A percentile compares a stretch with the other conserved stretches of the same genome.
phyloP scores from a whole-genome alignment of 1,284 basidiomycete species.

The Cryptococcus jaspeensis region DNA sequence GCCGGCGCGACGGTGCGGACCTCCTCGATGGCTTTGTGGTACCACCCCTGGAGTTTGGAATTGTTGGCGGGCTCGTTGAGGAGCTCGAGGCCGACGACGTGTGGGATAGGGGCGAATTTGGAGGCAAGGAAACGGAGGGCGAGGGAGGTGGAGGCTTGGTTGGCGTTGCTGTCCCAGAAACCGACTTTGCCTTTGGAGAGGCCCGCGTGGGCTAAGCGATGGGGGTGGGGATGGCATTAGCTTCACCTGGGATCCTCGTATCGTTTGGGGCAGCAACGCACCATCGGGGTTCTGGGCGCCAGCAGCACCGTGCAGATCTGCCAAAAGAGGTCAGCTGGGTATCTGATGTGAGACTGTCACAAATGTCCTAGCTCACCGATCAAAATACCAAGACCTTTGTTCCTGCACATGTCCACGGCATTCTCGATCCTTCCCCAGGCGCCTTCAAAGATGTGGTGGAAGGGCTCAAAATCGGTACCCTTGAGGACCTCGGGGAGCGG shows the following conservation, averaged over 20 bases:
- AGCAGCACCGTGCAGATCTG: slow-evolving; percentile 54
- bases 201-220: slow-evolving; percentile 43
- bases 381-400: slow-evolving; percentile 71
- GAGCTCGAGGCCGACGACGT: slow-evolving; percentile 77
- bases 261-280: slow-evolving; percentile 29
- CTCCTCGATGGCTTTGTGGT: slow-evolving; percentile 60
- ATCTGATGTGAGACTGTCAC: not conserved
- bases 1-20: slow-evolving; percentile 59
- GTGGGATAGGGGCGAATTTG: slow-evolving; percentile 55
- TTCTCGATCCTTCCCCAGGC: slow-evolving; percentile 70
- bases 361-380: slow-evolving; percentile 56
- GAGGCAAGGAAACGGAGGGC: slow-evolving; percentile 55
- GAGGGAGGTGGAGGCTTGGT: slow-evolving; percentile 61
- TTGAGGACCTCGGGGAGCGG: slow-evolving; percentile 62
- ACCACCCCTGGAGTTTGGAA: slow-evolving; percentile 63
- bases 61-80: slow-evolving; percentile 75
- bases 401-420: slow-evolving; percentile 64
- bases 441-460: slow-evolving; percentile 62
- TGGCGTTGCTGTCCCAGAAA: slow-evolving; percentile 51
- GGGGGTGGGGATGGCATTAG: slow-evolving; percentile 8
- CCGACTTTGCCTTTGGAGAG: slow-evolving; percentile 46
- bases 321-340: slow-evolving; percentile 23
- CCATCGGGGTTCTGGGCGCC: slow-evolving; percentile 55
- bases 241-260: not conserved
- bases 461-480: slow-evolving; percentile 70